Conservation (phyloP, 495 filamentous ascomycete species). For the Lepidopterella palustris region DNA sequence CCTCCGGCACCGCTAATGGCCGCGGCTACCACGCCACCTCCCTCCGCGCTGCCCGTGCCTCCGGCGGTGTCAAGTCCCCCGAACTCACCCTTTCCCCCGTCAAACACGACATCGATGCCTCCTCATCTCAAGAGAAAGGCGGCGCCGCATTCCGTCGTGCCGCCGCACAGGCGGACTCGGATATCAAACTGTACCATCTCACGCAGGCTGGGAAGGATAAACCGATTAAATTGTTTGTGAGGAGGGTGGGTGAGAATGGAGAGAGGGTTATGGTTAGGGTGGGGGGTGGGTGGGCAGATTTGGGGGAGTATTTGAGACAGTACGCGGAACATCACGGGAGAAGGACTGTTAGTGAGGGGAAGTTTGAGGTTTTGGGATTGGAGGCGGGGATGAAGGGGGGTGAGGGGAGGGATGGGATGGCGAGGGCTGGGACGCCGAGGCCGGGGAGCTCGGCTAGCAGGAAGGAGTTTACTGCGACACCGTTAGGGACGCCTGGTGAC, state of each 20-base stretch:
- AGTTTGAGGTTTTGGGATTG: slow-evolving; percentile 56
- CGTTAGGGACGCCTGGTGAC: slow-evolving; percentile 44
- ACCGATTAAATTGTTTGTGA: slow-evolving; percentile 88
- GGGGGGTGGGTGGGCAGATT: slow-evolving; percentile 92
- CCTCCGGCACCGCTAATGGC: slow-evolving; percentile 15
- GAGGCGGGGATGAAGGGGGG: slow-evolving; percentile 14
- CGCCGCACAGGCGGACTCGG: slow-evolving; percentile 43
- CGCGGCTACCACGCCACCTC: slow-evolving; percentile 11
- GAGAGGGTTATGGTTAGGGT: slow-evolving; percentile 96
- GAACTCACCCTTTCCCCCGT: slow-evolving; percentile 26
- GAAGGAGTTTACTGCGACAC: not conserved
- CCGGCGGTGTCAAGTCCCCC: slow-evolving; percentile 25
- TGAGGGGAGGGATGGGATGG: slow-evolving; percentile 12
- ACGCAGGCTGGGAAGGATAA: slow-evolving; percentile 73
- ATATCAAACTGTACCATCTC: slow-evolving; percentile 88
- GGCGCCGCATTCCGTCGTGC: not conserved
- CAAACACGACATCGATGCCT: slow-evolving; percentile 17
- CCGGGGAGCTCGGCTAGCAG: not conserved
- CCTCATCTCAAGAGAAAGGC: slow-evolving; percentile 13
- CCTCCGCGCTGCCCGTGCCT: slow-evolving; percentile 20
- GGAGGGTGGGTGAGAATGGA: slow-evolving; percentile 80
- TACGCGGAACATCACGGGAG: slow-evolving; percentile 85
- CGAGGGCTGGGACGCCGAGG: slow-evolving; percentile 2
- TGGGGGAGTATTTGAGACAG: slow-evolving; percentile 89
- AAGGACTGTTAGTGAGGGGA: slow-evolving; percentile 44